A percentile compares a stretch with the other conserved stretches of the same genome.
Conservation (phyloP, 345 rosid genomes). For the Rhodamnia argentea region DNA sequence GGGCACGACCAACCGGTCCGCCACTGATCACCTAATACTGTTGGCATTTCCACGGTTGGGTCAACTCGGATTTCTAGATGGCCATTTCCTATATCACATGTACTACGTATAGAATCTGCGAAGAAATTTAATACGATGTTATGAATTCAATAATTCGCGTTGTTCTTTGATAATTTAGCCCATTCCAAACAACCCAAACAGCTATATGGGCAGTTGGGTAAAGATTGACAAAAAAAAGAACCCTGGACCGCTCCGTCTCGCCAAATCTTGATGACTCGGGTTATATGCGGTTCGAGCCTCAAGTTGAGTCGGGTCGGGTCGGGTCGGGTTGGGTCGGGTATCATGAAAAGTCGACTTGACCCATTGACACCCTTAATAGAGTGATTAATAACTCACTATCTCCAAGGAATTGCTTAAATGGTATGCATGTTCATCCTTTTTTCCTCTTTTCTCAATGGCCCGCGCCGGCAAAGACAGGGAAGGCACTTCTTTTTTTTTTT, state of each 20-base stretch:
- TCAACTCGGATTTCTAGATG: background rate
- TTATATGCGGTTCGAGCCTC: background rate
- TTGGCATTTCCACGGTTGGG: background rate
- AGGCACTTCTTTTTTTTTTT: no score
- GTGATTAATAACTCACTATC: background rate
- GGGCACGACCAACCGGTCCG: background rate
- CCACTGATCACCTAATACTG: background rate
- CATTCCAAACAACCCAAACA: rapidly evolving
- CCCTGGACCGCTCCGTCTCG: background rate
- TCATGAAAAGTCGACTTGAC: background rate
- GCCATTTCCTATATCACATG: background rate
- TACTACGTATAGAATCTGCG: background rate
- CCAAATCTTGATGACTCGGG: background rate
- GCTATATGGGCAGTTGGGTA: background rate
- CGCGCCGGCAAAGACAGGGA: no score
- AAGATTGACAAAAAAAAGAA: background rate
- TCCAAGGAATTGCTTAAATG: background rate
- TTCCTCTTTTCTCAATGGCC: no score
- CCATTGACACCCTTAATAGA: background rate
- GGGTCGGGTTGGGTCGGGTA: no score
- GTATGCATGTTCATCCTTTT: background rate
- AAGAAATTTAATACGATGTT: background rate
- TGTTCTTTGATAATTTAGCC: background rate
- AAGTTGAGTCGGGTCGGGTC: rapidly evolving
- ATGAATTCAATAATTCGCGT: background rate